Percentiles rank a stretch among this genome's conserved stretches.
phyloP scores from a whole-genome alignment of 2,329 filamentous ascomycete species.

The Colletotrichum lupini region DNA sequence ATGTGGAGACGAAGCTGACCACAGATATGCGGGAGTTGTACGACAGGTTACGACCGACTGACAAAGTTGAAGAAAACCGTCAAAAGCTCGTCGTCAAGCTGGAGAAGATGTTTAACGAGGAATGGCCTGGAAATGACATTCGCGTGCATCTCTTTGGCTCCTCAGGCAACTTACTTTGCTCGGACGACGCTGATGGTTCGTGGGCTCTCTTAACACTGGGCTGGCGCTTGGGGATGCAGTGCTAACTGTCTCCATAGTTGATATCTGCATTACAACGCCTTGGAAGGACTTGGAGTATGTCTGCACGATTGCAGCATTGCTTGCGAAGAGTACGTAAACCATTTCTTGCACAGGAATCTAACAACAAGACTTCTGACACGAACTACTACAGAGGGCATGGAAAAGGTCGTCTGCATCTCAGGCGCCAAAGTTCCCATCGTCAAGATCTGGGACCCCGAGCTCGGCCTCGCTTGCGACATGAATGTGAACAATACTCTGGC shows the following conservation, averaged over 20 bases:
- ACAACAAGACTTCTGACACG: slow-evolving; percentile 3
- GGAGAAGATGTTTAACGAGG: slow-evolving; percentile 85
- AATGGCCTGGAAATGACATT: slow-evolving; percentile 93
- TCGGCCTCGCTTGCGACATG: slow-evolving; percentile 92
- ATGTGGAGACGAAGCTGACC: slow-evolving; percentile 80
- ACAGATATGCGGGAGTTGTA: slow-evolving; percentile 89
- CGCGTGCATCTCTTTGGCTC: slow-evolving; percentile 97
- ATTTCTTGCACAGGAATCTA: too few relatives aligned
- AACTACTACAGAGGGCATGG: slow-evolving; percentile 83
- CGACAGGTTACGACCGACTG: slow-evolving; percentile 83
- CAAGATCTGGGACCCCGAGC: slow-evolving; percentile 97
- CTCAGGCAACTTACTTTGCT: slow-evolving; percentile 93
- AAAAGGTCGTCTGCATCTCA: slow-evolving; percentile 93
- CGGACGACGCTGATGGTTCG: slow-evolving; percentile 94
- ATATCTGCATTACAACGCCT: slow-evolving; percentile 95
- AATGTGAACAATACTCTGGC: slow-evolving; percentile 98
- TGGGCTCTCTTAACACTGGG: slow-evolving; percentile 32
- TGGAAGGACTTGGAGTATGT: slow-evolving; percentile 90
- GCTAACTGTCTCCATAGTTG: slow-evolving; percentile 70
- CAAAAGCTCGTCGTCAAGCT: slow-evolving; percentile 85
- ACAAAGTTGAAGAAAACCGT: slow-evolving; percentile 81
- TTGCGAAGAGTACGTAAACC: slow-evolving; percentile 79
- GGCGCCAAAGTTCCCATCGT: slow-evolving; percentile 98
- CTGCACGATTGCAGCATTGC: slow-evolving; percentile 87
- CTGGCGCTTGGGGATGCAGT: background rate